Base-by-base conservation (phyloP, 2,329 filamentous ascomycete species). In the Colletotrichum gigasporum region DNA sequence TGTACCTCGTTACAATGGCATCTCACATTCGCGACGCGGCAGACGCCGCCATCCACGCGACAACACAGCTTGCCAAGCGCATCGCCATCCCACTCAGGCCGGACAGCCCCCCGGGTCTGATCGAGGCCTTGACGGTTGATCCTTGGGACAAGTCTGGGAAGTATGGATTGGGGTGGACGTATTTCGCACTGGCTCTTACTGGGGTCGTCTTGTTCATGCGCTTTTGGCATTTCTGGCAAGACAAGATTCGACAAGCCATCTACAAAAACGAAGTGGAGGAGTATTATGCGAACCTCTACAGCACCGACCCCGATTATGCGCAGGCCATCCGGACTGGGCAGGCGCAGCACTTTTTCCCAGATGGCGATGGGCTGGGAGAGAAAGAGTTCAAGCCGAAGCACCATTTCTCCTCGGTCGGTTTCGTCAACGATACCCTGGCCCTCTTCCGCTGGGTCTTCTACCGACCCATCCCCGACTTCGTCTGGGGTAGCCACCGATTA, bases 391-490 rank as follows among this genome's bases (percentile, higher is more conserved):
- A 78, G 78, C 89, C 76, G 76, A 90, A 92, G 72, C 90, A 90
- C n/a, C 87, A 93, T 67, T 85, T 93, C 63, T 93, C 92, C 2
- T 92, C 91, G 2, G 86, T 95, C 63, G 85, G 87, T 47, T 84
- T 89, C 16, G 76, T 97, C 72, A 95, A 96, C 77, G 92, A 93
- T 71, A 84, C 86, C 5, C 82, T 97, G 69, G 94, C 94, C n/a
- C 79, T 96, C 14, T 93, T 93, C 73, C 86, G 94, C 77, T 97
- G 91, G 87, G 80, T 96, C 35, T 96, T 97, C 76, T 97, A 97
- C 78, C 87, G 92, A 48, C 93, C 94, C 1, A 86, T 97, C 57
- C 93, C 93, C 3, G 89, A 92, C 62, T 75, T 97, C 54, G 85
- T 84, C 41, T 82, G 91, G 77, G 87, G 87, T 69, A 87, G 88